Conservation (phyloP, 2,329 filamentous ascomycete genomes). For the Monosporascus cannonballus region DNA sequence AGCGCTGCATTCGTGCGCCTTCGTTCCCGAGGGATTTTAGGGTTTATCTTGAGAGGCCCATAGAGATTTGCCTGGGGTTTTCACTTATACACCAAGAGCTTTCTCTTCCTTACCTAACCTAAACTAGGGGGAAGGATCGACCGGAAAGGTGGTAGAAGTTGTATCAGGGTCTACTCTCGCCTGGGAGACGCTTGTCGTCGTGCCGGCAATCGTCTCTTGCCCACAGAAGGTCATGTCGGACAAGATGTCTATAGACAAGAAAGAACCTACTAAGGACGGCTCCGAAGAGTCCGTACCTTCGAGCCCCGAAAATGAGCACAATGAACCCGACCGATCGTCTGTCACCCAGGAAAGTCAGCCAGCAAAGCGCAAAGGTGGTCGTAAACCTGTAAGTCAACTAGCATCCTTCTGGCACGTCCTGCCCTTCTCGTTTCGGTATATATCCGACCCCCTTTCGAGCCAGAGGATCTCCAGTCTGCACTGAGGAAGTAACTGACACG, state of each 20-base stretch:
- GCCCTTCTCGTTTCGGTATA: not conserved
- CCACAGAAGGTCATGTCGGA: conserved; percentile 50
- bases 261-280: conserved; percentile 50
- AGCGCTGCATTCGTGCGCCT: conserved; percentile 30
- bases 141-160: not conserved
- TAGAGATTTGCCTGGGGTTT: not conserved
- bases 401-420: conserved; percentile 2
- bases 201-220: conserved; percentile 33
- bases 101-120: not conserved
- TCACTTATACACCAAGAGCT: not conserved
- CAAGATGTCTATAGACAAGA: conserved; percentile 61
- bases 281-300: conserved; percentile 57
- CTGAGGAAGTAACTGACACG: conserved; percentile 10
- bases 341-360: conserved; percentile 49
- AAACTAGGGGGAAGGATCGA: not conserved
- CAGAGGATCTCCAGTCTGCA: conserved; percentile 1
- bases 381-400: conserved; percentile 75
- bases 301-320: conserved; percentile 49
- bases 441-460: not conserved
- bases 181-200: conserved; percentile 34
- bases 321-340: conserved; percentile 23
- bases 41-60: not conserved
- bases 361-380: conserved; percentile 93
- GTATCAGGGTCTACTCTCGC: conserved; percentile 2
- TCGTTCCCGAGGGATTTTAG: conserved; percentile 7